Conservation (phyloP, 2,329 filamentous ascomycete species). For the Neoscytalidium dimidiatum region DNA sequence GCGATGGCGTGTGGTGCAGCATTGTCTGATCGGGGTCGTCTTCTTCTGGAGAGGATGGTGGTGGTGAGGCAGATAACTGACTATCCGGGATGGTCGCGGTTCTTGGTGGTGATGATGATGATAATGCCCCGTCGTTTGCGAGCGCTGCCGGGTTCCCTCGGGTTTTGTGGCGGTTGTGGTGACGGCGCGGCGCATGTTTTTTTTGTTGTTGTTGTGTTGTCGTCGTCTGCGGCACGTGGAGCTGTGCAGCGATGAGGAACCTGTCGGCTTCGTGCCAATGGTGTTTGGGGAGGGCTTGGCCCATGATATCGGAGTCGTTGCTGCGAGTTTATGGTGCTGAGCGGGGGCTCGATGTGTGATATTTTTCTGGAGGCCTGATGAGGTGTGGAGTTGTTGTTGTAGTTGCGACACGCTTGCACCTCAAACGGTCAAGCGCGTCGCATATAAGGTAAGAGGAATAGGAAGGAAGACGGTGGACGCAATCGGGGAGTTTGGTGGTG, state of each 20-base stretch:
- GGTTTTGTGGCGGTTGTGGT: background rate
- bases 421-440: background rate
- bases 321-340: background rate
- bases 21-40: background rate
- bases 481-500: background rate
- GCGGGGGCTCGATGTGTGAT: background rate
- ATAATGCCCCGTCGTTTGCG: background rate
- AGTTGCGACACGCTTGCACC: background rate
- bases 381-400: background rate
- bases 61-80: background rate
- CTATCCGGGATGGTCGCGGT: background rate
- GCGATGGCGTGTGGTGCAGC: background rate
- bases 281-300: conserved; percentile 3
- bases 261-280: conserved; percentile 7
- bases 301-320: background rate
- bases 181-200: background rate
- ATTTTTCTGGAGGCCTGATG: background rate
- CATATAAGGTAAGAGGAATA: background rate
- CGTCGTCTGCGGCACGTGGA: background rate
- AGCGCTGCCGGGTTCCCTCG: background rate
- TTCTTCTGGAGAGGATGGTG: background rate
- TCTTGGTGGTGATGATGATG: background rate
- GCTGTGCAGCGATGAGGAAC: background rate
- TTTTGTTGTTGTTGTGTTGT: background rate
- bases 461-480: background rate